Percentiles rank a stretch among this genome's conserved stretches.
Evolutionary conservation across 345 rosid genomes (phyloP).

Genomic region (Eucalyptus victrix): DNA sequence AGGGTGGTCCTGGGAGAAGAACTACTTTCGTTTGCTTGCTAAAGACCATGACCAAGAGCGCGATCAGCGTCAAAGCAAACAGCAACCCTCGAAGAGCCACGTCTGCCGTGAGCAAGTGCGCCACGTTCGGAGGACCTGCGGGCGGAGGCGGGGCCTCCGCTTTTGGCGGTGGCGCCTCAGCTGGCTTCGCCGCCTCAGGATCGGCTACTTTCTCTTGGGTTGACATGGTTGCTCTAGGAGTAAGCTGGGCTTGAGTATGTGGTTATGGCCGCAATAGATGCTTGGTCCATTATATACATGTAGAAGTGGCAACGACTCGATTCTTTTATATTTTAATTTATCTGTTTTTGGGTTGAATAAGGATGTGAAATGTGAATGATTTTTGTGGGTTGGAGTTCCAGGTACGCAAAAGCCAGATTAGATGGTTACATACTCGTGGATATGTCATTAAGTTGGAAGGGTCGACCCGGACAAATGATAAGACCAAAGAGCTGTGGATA

Average conservation of each 20-base stretch:
- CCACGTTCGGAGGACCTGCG: background rate
- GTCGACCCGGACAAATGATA: background rate
- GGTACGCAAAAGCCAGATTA: background rate
- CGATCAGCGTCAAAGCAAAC: constrained; percentile 9
- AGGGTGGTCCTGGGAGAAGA: background rate
- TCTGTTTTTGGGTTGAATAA: background rate
- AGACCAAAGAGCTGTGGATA: background rate
- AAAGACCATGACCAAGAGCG: constrained; percentile 10
- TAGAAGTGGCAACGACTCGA: background rate
- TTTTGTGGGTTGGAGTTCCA: background rate
- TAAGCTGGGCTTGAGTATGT: background rate
- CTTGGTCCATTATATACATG: background rate
- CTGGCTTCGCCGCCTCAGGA: background rate
- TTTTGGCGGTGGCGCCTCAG: background rate
- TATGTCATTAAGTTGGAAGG: background rate
- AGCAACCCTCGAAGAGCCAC: constrained; percentile 17
- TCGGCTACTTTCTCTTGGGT: background rate
- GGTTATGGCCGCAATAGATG: too few species aligned
- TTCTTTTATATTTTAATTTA: background rate
- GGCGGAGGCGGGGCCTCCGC: background rate
- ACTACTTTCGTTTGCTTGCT: constrained; percentile 12
- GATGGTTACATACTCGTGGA: background rate
- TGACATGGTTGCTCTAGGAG: background rate
- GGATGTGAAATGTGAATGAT: background rate
- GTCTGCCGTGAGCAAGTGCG: background rate